These are phyloP conservation scores for Zygosaccharomyces lentus DNA, from an alignment of 805 yeast species.

Conservation along the genomic window DNA sequence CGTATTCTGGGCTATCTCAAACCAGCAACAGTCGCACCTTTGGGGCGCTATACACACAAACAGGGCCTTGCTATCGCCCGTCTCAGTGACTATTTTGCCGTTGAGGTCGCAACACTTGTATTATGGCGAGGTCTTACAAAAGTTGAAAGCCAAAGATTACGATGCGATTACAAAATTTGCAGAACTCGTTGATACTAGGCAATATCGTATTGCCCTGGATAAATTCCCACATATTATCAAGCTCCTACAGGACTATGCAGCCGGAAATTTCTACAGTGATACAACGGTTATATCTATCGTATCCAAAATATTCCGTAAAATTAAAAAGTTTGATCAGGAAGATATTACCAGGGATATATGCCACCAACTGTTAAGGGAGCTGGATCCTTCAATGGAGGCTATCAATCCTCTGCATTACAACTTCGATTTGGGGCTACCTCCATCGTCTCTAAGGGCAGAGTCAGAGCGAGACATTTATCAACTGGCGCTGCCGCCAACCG, in stretches of 20 bases:
- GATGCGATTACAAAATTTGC: slow-evolving; percentile 27
- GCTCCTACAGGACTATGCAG: slow-evolving; percentile 51
- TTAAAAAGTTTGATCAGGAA: slow-evolving; percentile 24
- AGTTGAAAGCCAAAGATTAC: slow-evolving; percentile 19
- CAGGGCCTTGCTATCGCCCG: slow-evolving; percentile 36
- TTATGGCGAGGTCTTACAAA: slow-evolving; percentile 34
- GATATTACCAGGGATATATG: slow-evolving; percentile 54
- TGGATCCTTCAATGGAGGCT: slow-evolving; percentile 24
- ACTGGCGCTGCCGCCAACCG: slow-evolving; percentile 10
- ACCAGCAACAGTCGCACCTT: slow-evolving; percentile 41
- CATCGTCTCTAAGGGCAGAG: slow-evolving; percentile 42
- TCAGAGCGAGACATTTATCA: slow-evolving; percentile 38
- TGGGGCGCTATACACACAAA: slow-evolving; percentile 40
- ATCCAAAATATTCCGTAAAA: slow-evolving; percentile 35
- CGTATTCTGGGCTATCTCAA: slow-evolving; percentile 46
- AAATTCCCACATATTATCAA: slow-evolving; percentile 39
- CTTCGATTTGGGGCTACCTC: slow-evolving; percentile 44
- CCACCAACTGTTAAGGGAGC: slow-evolving; percentile 43
- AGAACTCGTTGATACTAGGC: slow-evolving; percentile 16
- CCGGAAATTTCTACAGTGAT: slow-evolving; percentile 46
- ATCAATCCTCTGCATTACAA: slow-evolving; percentile 53
- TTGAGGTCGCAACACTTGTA: slow-evolving; percentile 35
- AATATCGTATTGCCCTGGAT: slow-evolving; percentile 4
- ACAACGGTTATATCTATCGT: slow-evolving; percentile 48
- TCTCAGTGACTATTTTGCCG: slow-evolving; percentile 44